Conservation (phyloP, 2,329 filamentous ascomycete genomes). For the Penicillium hordei region DNA sequence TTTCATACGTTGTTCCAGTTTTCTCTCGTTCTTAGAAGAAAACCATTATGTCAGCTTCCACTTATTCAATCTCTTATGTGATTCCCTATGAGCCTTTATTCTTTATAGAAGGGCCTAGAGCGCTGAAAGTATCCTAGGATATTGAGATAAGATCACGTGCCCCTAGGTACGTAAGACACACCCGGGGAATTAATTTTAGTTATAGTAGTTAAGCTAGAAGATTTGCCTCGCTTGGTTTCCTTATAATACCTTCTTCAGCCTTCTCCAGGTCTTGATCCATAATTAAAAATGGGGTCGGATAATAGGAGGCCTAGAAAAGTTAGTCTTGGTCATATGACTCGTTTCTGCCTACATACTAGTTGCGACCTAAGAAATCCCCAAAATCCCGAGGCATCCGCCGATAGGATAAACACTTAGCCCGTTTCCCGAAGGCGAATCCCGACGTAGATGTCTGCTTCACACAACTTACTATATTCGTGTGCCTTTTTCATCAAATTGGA, state of each 20-base stretch:
- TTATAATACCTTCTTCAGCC: conserved; percentile 1
- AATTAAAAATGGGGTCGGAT: neutral
- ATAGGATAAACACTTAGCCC: neutral
- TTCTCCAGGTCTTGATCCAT: neutral
- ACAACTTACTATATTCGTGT: conserved; percentile 2
- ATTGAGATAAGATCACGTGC: no score
- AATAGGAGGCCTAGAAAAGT: neutral
- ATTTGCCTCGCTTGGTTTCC: conserved; percentile 3
- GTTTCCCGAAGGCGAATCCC: neutral
- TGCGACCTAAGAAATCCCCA: neutral
- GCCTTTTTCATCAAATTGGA: conserved; percentile 2
- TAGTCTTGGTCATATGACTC: neutral
- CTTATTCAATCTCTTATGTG: no score
- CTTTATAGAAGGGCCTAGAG: no score
- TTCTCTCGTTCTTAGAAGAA: no score
- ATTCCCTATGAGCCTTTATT: no score
- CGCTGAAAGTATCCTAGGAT: no score
- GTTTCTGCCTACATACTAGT: neutral
- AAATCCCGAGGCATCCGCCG: neutral
- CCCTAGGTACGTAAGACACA: no score
- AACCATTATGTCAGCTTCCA: no score
- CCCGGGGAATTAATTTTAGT: neutral
- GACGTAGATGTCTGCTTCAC: conserved; percentile 14
- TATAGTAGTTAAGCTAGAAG: conserved; percentile 1
- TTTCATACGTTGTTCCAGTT: no score